phyloP scores from a whole-genome alignment of 2,329 filamentous ascomycete genomes.

The Corinectria fuckeliana region DNA sequence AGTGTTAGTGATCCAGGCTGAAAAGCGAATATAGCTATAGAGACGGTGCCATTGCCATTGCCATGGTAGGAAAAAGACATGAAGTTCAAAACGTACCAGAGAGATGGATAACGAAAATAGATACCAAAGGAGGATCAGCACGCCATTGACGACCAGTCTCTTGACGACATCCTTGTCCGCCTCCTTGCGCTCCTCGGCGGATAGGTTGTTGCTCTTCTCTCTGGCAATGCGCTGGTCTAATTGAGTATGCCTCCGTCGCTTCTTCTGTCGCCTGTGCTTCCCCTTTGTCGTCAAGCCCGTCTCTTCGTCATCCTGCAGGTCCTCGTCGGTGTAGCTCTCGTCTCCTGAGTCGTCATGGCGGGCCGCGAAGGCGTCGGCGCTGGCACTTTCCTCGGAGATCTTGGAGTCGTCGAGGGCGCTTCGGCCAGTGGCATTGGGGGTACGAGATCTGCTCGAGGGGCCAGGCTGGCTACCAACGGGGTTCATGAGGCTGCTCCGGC shows the following conservation, averaged over 20 bases:
- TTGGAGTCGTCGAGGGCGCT: conserved; percentile 43
- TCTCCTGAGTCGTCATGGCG: conserved; percentile 47
- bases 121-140: conserved; percentile 87
- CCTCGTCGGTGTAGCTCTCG: conserved; percentile 72
- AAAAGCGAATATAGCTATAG: not conserved
- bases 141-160: conserved; percentile 74
- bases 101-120: conserved; percentile 93
- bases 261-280: conserved; percentile 69
- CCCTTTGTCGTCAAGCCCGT: conserved; percentile 81
- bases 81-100: conserved; percentile 70
- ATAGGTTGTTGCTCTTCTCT: conserved; percentile 58
- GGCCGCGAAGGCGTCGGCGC: conserved; percentile 35
- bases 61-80: not conserved
- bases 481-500: conserved; percentile 61
- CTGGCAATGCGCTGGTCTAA: conserved; percentile 73
- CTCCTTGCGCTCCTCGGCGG: conserved; percentile 75
- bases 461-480: conserved; percentile 40
- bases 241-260: conserved; percentile 70
- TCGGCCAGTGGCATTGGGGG: conserved; percentile 32
- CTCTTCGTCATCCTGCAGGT: conserved; percentile 85
- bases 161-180: conserved; percentile 77
- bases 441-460: conserved; percentile 38
- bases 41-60: not conserved
- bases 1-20: conserved; percentile 26
- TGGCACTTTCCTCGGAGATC: conserved; percentile 52